Conservation (phyloP, 2,329 filamentous ascomycete genomes). For the Pseudopyrenochaeta lycopersici region DNA sequence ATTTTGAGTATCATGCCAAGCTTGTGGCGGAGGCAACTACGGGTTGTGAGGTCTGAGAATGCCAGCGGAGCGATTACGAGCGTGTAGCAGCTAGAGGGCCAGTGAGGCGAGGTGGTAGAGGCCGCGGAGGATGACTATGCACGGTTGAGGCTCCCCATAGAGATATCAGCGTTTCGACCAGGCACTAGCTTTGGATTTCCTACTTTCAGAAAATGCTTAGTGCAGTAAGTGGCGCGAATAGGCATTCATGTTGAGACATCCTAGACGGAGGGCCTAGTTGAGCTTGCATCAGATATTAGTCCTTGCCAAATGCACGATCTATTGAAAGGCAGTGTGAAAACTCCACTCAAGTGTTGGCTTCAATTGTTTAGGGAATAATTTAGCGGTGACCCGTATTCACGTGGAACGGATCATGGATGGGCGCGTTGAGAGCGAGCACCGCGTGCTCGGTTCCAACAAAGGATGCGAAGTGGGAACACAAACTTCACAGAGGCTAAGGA, state of each 20-base stretch:
- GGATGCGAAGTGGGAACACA: not conserved
- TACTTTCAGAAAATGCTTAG: slow-evolving; percentile 4
- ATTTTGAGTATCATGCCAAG: slow-evolving; percentile 18
- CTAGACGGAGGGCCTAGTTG: slow-evolving; percentile 1
- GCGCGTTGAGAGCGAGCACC: not conserved
- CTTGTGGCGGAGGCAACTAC: slow-evolving; percentile 4
- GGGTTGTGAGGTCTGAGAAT: slow-evolving; percentile 15
- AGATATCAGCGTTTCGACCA: not conserved
- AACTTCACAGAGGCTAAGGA: not conserved
- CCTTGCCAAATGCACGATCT: slow-evolving; percentile 14
- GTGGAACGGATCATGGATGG: not conserved
- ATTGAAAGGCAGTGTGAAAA: slow-evolving; percentile 10
- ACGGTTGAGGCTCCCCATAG: slow-evolving; percentile 5
- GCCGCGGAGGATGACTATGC: slow-evolving; percentile 9
- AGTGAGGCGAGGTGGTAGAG: slow-evolving; percentile 12
- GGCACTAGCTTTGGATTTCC: slow-evolving; percentile 1
- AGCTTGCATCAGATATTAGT: slow-evolving; percentile 10
- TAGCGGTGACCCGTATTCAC: not conserved
- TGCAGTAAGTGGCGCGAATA: slow-evolving; percentile 7
- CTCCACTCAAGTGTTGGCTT: not conserved
- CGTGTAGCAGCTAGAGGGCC: slow-evolving; percentile 20
- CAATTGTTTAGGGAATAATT: not conserved
- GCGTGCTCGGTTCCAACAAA: not conserved
- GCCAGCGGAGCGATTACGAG: slow-evolving; percentile 11
- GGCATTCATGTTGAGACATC: slow-evolving; percentile 1